phyloP scores from a whole-genome alignment of 108 stramenopile genomes.

The Nitzschia sp. region DNA sequence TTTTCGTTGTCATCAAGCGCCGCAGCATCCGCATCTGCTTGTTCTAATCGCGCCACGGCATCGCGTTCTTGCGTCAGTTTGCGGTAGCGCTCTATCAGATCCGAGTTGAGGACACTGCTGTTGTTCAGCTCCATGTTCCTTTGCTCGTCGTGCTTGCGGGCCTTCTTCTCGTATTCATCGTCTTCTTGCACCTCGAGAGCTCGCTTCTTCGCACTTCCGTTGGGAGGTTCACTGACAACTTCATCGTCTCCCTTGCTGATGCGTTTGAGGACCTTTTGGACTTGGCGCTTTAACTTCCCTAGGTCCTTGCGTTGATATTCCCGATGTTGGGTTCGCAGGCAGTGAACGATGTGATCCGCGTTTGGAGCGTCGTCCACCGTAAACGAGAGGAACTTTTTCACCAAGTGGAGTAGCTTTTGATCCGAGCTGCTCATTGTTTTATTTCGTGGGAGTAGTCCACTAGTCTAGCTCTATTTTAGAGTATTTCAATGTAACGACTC shows the following conservation, averaged over 20 bases:
- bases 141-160: slow-evolving; percentile 32
- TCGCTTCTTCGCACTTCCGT: slow-evolving; percentile 26
- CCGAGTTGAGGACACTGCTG: slow-evolving; percentile 68
- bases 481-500: too few relatives aligned
- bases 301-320: slow-evolving; percentile 76
- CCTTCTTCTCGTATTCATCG: slow-evolving; percentile 47
- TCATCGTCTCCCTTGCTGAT: slow-evolving; percentile 2
- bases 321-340: slow-evolving; percentile 50
- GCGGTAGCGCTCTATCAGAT: slow-evolving; percentile 62
- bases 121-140: slow-evolving; percentile 12
- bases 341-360: slow-evolving; percentile 35
- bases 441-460: not conserved
- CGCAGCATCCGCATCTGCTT: slow-evolving; percentile 12
- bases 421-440: slow-evolving; percentile 19
- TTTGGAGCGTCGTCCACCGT: slow-evolving; percentile 14
- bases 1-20: not conserved
- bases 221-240: not conserved
- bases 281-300: slow-evolving; percentile 40
- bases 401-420: slow-evolving; percentile 51
- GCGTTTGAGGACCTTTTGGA: slow-evolving; percentile 44
- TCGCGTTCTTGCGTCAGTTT: slow-evolving; percentile 51
- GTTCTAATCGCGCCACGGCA: slow-evolving; percentile 15
- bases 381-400: slow-evolving; percentile 35
- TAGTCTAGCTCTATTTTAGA: too few relatives aligned
- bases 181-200: slow-evolving; percentile 3